These are phyloP conservation scores for Geotrichum carabidarum DNA, from an alignment of 1,139 yeast genomes.

Conservation along the genomic window DNA sequence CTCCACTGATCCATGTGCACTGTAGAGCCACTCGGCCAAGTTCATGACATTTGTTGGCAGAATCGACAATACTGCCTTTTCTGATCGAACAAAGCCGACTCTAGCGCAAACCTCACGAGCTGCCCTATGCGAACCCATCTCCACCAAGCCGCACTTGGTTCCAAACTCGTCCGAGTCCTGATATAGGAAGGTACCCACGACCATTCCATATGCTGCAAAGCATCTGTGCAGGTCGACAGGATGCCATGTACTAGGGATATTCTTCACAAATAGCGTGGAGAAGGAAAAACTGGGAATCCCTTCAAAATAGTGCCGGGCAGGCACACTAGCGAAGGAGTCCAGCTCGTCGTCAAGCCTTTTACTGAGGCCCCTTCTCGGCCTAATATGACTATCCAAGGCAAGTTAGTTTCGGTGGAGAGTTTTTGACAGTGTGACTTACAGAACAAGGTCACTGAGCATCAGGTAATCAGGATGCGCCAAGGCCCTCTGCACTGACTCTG, in stretches of 20 bases:
- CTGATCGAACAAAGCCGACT: constrained; percentile 3
- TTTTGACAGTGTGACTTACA: constrained; percentile 7
- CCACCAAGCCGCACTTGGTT: constrained; percentile 10
- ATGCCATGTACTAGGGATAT: constrained; percentile 11
- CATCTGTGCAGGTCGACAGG: constrained; percentile 14
- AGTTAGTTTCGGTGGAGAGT: not conserved
- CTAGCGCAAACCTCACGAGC: constrained; percentile 11
- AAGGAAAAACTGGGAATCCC: constrained; percentile 13
- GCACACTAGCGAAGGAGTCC: not conserved
- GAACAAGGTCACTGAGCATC: constrained; percentile 4
- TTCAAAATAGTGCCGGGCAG: constrained; percentile 10
- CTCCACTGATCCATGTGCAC: not conserved
- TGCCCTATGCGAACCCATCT: constrained; percentile 9
- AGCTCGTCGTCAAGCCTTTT: not conserved
- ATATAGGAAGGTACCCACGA: constrained; percentile 16
- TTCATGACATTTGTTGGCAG: constrained; percentile 16
- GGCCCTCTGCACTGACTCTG: constrained; percentile 16
- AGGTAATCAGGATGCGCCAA: constrained; percentile 5
- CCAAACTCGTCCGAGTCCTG: constrained; percentile 3
- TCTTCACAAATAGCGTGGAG: constrained; percentile 12
- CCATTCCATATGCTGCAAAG: constrained; percentile 13
- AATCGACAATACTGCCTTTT: constrained; percentile 2
- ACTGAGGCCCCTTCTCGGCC: not conserved
- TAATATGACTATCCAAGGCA: not conserved
- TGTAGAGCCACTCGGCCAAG: constrained; percentile 15